Conservation (phyloP, 805 yeast species). For the Saturnispora gosingensis region DNA sequence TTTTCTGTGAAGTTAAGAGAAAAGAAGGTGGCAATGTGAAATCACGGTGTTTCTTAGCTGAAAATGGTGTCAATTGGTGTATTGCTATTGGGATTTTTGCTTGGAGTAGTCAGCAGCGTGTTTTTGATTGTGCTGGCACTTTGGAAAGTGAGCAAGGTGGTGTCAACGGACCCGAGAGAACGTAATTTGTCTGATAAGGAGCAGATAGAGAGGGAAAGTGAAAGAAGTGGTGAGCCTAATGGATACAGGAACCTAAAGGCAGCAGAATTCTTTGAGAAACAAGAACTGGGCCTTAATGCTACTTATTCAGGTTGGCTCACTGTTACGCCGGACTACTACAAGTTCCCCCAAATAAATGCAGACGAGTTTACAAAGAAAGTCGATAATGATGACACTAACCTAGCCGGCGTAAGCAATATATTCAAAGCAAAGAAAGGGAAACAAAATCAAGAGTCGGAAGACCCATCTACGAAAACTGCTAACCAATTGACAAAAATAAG, state of each 20-base stretch:
- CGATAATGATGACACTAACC: background rate
- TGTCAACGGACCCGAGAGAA: slow-evolving; percentile 16
- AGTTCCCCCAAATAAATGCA: slow-evolving; percentile 34
- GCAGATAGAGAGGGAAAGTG: slow-evolving; percentile 20
- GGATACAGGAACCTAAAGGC: slow-evolving; percentile 36
- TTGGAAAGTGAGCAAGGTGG: background rate
- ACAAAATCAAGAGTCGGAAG: slow-evolving; percentile 12
- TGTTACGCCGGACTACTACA: slow-evolving; percentile 71
- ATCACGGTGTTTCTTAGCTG: background rate
- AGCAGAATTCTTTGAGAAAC: slow-evolving; percentile 54
- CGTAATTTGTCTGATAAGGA: slow-evolving; percentile 12
- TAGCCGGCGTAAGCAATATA: slow-evolving; percentile 1
- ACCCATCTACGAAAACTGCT: slow-evolving; percentile 27
- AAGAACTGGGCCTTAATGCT: slow-evolving; percentile 54
- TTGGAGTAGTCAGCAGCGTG: background rate
- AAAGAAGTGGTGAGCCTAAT: slow-evolving; percentile 18
- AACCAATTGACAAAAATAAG: slow-evolving; percentile 31
- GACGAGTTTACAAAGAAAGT: slow-evolving; percentile 11
- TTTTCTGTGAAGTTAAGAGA: background rate
- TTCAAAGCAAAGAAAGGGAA: slow-evolving; percentile 4
- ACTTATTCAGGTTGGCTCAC: slow-evolving; percentile 69
- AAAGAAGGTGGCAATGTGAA: background rate
- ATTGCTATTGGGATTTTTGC: background rate
- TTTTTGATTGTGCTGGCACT: background rate
- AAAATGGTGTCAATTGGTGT: background rate